Evolutionary conservation across 2,329 filamentous ascomycete genomes (phyloP), one percentile per base, ranked within the genome.

Genomic region (Emericellopsis cladophorae): DNA sequence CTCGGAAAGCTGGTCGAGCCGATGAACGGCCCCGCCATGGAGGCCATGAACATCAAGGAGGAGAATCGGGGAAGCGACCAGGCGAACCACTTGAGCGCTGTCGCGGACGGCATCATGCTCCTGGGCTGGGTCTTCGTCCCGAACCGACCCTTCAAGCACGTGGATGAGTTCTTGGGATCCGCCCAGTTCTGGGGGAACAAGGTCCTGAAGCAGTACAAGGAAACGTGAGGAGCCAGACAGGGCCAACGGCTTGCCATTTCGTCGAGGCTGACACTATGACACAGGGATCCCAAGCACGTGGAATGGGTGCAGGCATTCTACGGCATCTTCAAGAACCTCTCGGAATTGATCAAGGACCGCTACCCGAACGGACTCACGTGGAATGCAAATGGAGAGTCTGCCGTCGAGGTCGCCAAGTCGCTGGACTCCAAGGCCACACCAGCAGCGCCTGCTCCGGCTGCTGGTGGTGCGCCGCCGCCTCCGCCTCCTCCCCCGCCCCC

Each of bases 181-280:
- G 86, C 89, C 33, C 83, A 96, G 58, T 94, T 94, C 66, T 95
- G 86, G 53, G 92, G 92, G 29, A 96, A 98, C 67, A 79, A 89
- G 51, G 85, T 98, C 31, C 67, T 96, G 50, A 94, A 88, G 64
- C 84, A 93, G 52, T 81, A 84, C 61, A 95, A 93, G 64, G 89
- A 77, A 40, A 76, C 72, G 67, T 68, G 51, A 31, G 59, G 41
- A 29, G 9, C 10, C 36, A 29, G 26, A 29, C 4, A 9, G 3
- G 3, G 3, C 26, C 26, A 9, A 12, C 12, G 4, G 3, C 7
- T 9, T 29, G 12, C 12, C 8, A 12, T 3, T 12, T 7, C 4
- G 7, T 4, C 3, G 26, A 29, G 12, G 26, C 38, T 43, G 12
- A 36, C 12, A 35, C 21, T 12, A 7, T 18, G 7, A 21, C 31